Evolutionary conservation across 139 green algal genomes (phyloP).

Genomic region (Chlamydomonas incerta): DNA sequence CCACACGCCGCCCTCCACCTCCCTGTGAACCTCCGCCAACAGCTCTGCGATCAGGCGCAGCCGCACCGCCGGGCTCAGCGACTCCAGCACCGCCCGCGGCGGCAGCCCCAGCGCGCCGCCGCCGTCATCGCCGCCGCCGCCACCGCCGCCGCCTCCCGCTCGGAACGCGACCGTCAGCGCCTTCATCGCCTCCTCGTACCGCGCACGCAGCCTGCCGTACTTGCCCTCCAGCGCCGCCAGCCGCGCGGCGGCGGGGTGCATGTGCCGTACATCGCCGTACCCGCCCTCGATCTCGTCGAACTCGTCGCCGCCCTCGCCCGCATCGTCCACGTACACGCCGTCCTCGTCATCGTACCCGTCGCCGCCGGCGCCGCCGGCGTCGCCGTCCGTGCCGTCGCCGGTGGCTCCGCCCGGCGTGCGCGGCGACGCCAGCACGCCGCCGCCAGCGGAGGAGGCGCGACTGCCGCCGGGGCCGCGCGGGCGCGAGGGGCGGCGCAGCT

Average conservation of each 20-base stretch:
- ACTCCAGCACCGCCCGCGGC: constrained; percentile 2
- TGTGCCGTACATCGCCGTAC: too few relatives aligned
- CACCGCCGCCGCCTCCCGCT: background rate
- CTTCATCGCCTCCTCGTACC: constrained; percentile 11
- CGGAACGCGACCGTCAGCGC: background rate
- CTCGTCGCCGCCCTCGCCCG: background rate
- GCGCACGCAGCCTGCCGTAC: constrained; percentile 2
- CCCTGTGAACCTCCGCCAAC: constrained; percentile 27
- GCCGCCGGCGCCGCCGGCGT: background rate
- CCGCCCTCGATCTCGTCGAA: background rate
- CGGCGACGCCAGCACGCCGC: background rate
- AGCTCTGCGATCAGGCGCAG: constrained; percentile 39
- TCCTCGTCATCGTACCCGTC: background rate
- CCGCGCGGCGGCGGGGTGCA: background rate
- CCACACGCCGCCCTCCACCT: constrained; percentile 30
- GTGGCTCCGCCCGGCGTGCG: too few relatives aligned
- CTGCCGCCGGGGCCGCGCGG: background rate
- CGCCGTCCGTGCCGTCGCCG: too few relatives aligned
- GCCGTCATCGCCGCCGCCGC: background rate
- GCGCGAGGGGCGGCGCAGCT: background rate
- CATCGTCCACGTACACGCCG: background rate
- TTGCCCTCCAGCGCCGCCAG: constrained; percentile 1
- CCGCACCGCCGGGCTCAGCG: constrained; percentile 12
- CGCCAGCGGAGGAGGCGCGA: too few relatives aligned
- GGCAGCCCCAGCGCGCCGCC: background rate